Base-by-base conservation (phyloP, 257 asterid species). In the Parsonsia alboflavescens region DNA sequence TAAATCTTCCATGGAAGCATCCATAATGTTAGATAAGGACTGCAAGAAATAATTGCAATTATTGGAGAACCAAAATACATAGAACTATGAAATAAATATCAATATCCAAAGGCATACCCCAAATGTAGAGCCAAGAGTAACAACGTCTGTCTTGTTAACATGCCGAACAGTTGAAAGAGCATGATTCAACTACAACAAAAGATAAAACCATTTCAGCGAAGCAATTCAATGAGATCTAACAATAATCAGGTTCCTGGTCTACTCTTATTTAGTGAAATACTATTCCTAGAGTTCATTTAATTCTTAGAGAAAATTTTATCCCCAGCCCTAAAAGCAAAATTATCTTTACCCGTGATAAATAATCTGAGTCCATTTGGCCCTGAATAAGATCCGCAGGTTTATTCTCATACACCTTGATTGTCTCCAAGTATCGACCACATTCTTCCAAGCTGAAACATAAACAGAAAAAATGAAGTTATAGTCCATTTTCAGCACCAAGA, bases 81-180 rank as follows among this genome's bases (percentile, higher is more conserved):
- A 54, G 11, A 53, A 67, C 30, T 22, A 7, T 11, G 15, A 2
- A 16, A 22, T 58, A 28, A 26, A 54, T 26, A 49, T 70, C 49
- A n/a, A 64, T 44, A 74, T 70, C 78, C 68, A 72, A 61, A 74
- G 62, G 75, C 91, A 78, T 84, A 94, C 98, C 86, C 98, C 98
- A 80, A 95, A 95, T 65, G 99, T 90, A 52, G 99, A 92, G 59
- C 99, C 99, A 50, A 95, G 96, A 74, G 99, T 92, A 70, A 92
- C 96, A 54, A 89, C 96, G 79, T 95, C 99, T n/a, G 98, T 92
- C 91, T 92, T 95, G 90, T 95, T 92, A 73, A 95, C 97, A 85
- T 92, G 98, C 17, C 96, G 89, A 74, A 95, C 63, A n/a, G 98
- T 54, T n/a, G 99, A 89, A 64, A 92, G 96, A 22, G 96, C 90